phyloP scores from a whole-genome alignment of 345 rosid genomes.

The Salix brachista region DNA sequence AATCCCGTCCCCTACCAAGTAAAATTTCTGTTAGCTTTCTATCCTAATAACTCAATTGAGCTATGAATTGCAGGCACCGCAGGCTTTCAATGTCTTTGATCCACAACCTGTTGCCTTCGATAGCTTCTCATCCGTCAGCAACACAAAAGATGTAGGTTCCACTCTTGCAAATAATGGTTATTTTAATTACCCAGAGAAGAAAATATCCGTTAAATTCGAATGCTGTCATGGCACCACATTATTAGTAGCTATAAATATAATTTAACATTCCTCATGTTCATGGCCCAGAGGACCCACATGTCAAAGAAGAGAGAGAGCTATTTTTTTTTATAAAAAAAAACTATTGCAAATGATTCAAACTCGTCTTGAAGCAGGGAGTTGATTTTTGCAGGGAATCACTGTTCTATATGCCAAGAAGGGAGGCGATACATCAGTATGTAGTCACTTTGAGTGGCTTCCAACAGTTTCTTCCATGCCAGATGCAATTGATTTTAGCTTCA shows the following conservation, averaged over 20 bases:
- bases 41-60: not conserved
- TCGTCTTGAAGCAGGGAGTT: not conserved
- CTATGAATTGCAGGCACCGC: conserved; percentile 48
- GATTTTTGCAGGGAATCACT: conserved; percentile 58
- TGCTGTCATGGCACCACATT: not conserved
- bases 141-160: conserved; percentile 60
- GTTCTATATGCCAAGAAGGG: conserved; percentile 71
- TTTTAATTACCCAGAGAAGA: not conserved
- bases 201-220: not conserved
- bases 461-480: conserved; percentile 75
- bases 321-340: not conserved
- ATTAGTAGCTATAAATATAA: not conserved
- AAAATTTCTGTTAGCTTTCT: not conserved
- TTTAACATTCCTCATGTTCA: not conserved
- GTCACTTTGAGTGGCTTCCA: conserved; percentile 86
- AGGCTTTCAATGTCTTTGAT: conserved; percentile 77
- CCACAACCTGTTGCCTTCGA: conserved; percentile 38
- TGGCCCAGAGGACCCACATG: not conserved
- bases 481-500: conserved; percentile 62
- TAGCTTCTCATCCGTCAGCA: conserved; percentile 35
- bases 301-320: not conserved
- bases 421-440: conserved; percentile 47
- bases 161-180: not conserved
- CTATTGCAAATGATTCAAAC: not conserved
- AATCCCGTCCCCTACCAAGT: not conserved